These are phyloP conservation scores for Eleusine indica DNA, from an alignment of 176 grass and related monocot genomes.

Conservation along the genomic window DNA sequence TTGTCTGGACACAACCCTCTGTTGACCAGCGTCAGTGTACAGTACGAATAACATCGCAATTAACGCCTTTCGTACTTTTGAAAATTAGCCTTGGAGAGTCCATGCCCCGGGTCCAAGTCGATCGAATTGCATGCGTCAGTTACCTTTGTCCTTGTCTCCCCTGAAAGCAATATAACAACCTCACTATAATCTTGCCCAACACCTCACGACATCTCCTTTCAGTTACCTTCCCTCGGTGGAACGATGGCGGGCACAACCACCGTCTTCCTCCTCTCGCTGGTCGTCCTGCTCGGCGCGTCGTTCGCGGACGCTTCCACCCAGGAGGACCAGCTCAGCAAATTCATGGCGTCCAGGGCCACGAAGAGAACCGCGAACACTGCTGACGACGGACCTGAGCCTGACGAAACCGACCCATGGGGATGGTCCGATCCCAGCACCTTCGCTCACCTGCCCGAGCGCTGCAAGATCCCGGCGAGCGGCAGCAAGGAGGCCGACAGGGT, in stretches of 20 bases:
- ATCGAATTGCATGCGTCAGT: not conserved
- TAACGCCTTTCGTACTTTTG: not conserved
- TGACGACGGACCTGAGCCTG: not conserved
- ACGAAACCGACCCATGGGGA: not conserved
- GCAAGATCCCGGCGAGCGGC: not conserved
- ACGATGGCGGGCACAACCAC: constrained; percentile 4
- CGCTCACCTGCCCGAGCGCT: not conserved
- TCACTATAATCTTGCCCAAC: not conserved
- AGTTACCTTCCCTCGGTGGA: not conserved
- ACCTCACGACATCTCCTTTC: not conserved
- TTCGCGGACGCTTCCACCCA: constrained; percentile 18
- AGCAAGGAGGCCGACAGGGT: constrained; percentile 48
- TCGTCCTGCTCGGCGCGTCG: constrained; percentile 18
- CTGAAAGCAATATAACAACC: not conserved
- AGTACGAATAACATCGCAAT: not conserved
- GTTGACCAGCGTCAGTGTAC: not conserved
- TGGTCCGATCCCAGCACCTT: not conserved
- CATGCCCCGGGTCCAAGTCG: not conserved
- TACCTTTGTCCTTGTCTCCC: not conserved
- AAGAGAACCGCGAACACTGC: not conserved
- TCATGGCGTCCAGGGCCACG: constrained; percentile 7
- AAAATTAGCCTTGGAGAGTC: not conserved
- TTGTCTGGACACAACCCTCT: not conserved
- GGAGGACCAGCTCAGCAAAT: constrained; percentile 28
- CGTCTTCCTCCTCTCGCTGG: not conserved